Percentiles rank a stretch among this genome's conserved stretches.
Evolutionary conservation across 345 rosid species (phyloP).

Genomic region (Citrus cavaleriei): DNA sequence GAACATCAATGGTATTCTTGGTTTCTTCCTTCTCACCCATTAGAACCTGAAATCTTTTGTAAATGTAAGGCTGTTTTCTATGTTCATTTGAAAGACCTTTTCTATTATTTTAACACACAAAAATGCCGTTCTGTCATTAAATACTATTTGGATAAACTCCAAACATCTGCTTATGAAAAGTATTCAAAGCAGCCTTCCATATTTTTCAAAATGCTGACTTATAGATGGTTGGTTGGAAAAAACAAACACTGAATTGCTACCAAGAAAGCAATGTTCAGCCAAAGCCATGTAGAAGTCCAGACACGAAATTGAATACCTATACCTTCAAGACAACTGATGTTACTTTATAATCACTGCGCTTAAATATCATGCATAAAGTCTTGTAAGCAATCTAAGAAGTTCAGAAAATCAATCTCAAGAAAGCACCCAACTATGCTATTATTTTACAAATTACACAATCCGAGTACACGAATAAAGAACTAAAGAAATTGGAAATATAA

Average conservation of each 20-base stretch:
- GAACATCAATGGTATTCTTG: conserved; percentile 18
- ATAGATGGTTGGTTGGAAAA: too few species aligned
- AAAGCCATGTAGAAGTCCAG: not conserved
- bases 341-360: not conserved
- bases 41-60: conserved; percentile 13
- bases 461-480: not conserved
- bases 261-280: not conserved
- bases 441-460: not conserved
- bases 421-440: not conserved
- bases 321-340: not conserved
- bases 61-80: not conserved
- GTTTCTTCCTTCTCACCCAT: conserved; percentile 38
- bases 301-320: not conserved
- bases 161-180: not conserved
- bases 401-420: not conserved
- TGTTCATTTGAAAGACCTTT: not conserved
- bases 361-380: not conserved
- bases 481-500: not conserved
- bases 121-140: not conserved
- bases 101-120: not conserved
- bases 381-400: not conserved
- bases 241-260: not conserved
- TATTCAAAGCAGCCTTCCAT: not conserved
- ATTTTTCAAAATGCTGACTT: not conserved
- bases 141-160: not conserved